Evolutionary conservation across 2,329 filamentous ascomycete genomes (phyloP), one percentile per base, ranked within the genome.

Genomic region (Sarocladiaceae sp.): DNA sequence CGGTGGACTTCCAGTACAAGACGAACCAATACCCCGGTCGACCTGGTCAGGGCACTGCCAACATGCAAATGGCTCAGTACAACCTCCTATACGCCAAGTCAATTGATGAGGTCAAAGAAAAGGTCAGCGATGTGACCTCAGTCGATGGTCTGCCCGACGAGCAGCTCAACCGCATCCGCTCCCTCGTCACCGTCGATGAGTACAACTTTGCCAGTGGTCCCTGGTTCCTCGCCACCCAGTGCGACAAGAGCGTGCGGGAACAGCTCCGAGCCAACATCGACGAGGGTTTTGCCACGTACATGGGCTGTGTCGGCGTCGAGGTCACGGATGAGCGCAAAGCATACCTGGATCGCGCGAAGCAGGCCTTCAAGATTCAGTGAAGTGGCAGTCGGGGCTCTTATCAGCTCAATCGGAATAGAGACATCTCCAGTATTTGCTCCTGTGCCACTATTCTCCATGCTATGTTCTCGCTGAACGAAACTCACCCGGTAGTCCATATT

Each of bases 11-110:
- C 65, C 72, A 76, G 55, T 90, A 78, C 73, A 86, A 83, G 63
- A 74, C 71, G 60, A 88, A 89, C 64, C 68, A 80, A 53, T 51
- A 44, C 26, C 65, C 68, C 50, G 74, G 72, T n/a, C 57, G 65
- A 0, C 72, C 82, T 0, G 86, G 85, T 7, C 83, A 90, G 60
- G 85, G 85, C 19, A 89, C 85, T 2, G 67, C 66, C 49, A 76
- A 76, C 59, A 73, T 77, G 72, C 73, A 76, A 55, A 63, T 63
- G 61, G 50, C 61, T 26, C 33, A 45, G 2, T 74, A 49, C 60
- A 76, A 75, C 55, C 48, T 68, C 2, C 2, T 60, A 48, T 79
- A 76, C 55, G 75, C 72, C n/a, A 53, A 62, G 45, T 60, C 56
- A 9, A 58, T 78, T 43, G 51, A 60, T 2, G 67, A 47, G 16